Evolutionary conservation across 2,329 filamentous ascomycete species (phyloP).

Genomic region (Dryadomyces quercivorus): DNA sequence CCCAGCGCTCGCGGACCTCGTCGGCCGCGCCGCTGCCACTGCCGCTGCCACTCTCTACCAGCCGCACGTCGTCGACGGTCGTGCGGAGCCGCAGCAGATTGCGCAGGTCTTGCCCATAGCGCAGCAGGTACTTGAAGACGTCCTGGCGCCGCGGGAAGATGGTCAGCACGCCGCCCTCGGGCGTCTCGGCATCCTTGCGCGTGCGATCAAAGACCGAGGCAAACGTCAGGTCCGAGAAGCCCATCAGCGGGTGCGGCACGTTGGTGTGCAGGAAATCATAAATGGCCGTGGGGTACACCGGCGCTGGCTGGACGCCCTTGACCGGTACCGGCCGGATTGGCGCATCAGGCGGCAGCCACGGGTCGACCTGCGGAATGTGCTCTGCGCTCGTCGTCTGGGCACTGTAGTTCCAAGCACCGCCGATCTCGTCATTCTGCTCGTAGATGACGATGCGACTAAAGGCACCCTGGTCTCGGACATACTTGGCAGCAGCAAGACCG

Average conservation of each 20-base stretch:
- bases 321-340: constrained; percentile 37
- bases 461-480: constrained; percentile 53
- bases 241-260: constrained; percentile 72
- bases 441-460: constrained; percentile 65
- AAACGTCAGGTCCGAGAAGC: constrained; percentile 60
- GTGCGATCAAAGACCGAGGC: constrained; percentile 20
- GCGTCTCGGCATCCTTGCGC: not conserved
- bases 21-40: not conserved
- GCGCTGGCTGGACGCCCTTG: constrained; percentile 17
- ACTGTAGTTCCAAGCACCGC: constrained; percentile 80
- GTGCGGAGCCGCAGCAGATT: constrained; percentile 57
- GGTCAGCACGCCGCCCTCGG: constrained; percentile 21
- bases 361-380: constrained; percentile 57
- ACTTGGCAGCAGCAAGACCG: constrained; percentile 70
- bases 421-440: constrained; percentile 66
- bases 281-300: constrained; percentile 68
- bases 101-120: constrained; percentile 57
- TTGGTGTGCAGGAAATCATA: constrained; percentile 80
- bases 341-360: constrained; percentile 48
- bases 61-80: constrained; percentile 50
- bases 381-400: constrained; percentile 31
- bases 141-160: constrained; percentile 63
- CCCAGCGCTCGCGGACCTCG: constrained; percentile 44
- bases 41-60: constrained; percentile 12
- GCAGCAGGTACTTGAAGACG: constrained; percentile 62